A percentile compares a stretch with the other conserved stretches of the same genome.
Evolutionary conservation across 352 stramenopile genomes (phyloP).

Genomic region (Phytophthora pluvialis): DNA sequence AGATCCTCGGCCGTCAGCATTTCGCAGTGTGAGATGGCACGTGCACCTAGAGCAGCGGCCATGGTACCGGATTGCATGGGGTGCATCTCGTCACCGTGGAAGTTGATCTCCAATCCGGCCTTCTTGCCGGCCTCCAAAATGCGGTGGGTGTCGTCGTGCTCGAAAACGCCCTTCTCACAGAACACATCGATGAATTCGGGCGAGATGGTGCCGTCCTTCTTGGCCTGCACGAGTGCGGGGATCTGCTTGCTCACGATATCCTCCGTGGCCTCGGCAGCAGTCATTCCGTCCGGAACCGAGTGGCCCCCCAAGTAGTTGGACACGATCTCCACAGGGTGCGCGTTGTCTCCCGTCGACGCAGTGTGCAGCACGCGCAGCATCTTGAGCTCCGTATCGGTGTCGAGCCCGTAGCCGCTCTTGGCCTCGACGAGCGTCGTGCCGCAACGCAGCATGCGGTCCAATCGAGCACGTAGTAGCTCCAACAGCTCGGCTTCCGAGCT

Average conservation of each 20-base stretch:
- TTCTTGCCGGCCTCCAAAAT: conserved; percentile 74
- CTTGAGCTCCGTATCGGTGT: conserved; percentile 83
- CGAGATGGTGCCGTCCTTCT: conserved; percentile 73
- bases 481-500: conserved; percentile 72
- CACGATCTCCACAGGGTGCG: conserved; percentile 76
- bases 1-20: conserved; percentile 76
- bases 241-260: conserved; percentile 84
- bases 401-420: conserved; percentile 88
- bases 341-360: conserved; percentile 43
- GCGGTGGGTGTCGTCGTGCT: conserved; percentile 74
- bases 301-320: conserved; percentile 80
- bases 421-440: conserved; percentile 83
- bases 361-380: conserved; percentile 83
- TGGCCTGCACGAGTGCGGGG: conserved; percentile 66
- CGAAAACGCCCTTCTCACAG: conserved; percentile 87
- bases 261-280: conserved; percentile 58
- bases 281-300: conserved; percentile 80
- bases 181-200: conserved; percentile 89
- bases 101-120: conserved; percentile 81
- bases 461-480: conserved; percentile 49
- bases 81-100: conserved; percentile 85
- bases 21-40: conserved; percentile 79
- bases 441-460: conserved; percentile 78
- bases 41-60: conserved; percentile 60
- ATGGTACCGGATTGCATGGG: conserved; percentile 74